These are phyloP conservation scores for Mycoemilia scoparia DNA, from an alignment of 192 early-diverging fungal species.

Conservation along the genomic window DNA sequence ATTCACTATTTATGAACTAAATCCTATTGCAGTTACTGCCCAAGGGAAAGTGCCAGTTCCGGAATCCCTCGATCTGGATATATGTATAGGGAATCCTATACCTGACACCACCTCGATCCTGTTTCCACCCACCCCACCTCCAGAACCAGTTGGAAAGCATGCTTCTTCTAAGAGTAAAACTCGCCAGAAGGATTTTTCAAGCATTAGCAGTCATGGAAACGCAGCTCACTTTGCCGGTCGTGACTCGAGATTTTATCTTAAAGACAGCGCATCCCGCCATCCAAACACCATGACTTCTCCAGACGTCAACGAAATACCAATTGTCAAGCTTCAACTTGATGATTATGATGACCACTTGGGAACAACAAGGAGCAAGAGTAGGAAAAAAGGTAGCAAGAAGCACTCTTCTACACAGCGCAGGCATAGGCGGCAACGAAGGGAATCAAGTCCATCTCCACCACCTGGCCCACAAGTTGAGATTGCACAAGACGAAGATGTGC, in stretches of 20 bases:
- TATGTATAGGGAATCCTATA: slow-evolving; percentile 57
- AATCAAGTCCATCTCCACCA: slow-evolving; percentile 13
- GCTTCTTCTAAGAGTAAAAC: not conserved
- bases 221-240: slow-evolving; percentile 40
- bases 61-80: slow-evolving; percentile 66
- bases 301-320: slow-evolving; percentile 66
- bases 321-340: slow-evolving; percentile 51
- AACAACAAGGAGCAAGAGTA: slow-evolving; percentile 3
- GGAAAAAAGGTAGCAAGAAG: slow-evolving; percentile 8
- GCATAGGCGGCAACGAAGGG: slow-evolving; percentile 3
- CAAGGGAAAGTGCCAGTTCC: slow-evolving; percentile 81
- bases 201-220: slow-evolving; percentile 30
- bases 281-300: slow-evolving; percentile 21
- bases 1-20: slow-evolving; percentile 69
- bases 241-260: slow-evolving; percentile 38
- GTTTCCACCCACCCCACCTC: slow-evolving; percentile 19
- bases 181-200: slow-evolving; percentile 4
- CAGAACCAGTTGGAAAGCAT: not conserved
- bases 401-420: too few species aligned
- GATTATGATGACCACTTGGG: slow-evolving; percentile 3
- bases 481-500: slow-evolving; percentile 25
- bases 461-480: slow-evolving; percentile 16
- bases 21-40: slow-evolving; percentile 76
- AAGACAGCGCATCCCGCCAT: slow-evolving; percentile 12
- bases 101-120: slow-evolving; percentile 36